Conservation (phyloP, 2,329 filamentous ascomycete genomes). For the Cladosporium sp. region DNA sequence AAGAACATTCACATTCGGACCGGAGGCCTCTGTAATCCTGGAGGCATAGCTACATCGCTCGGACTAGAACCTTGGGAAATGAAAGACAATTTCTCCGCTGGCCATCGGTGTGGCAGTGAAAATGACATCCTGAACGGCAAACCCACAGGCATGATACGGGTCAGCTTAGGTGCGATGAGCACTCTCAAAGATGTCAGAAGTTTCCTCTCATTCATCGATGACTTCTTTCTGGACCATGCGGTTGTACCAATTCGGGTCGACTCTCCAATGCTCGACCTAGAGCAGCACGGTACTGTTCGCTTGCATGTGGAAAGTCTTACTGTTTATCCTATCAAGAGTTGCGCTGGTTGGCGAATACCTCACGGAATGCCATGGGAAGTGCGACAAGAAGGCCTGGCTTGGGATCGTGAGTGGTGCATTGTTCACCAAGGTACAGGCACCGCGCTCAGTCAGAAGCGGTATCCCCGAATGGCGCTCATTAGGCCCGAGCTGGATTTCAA, state of each 20-base stretch:
- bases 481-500: conserved; percentile 72
- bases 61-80: conserved; percentile 77
- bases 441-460: conserved; percentile 83
- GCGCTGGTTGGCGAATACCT: conserved; percentile 74
- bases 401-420: conserved; percentile 97
- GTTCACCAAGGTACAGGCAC: conserved; percentile 82
- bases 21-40: conserved; percentile 89
- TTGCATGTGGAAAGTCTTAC: conserved; percentile 51
- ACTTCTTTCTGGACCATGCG: conserved; percentile 35
- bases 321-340: conserved; percentile 94
- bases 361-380: conserved; percentile 69
- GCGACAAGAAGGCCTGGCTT: conserved; percentile 77
- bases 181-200: conserved; percentile 69
- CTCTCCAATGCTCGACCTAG: background rate
- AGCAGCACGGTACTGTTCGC: background rate
- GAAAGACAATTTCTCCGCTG: conserved; percentile 78
- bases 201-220: conserved; percentile 55
- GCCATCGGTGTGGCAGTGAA: conserved; percentile 80
- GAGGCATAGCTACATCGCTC: conserved; percentile 75
- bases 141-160: conserved; percentile 81
- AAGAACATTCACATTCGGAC: conserved; percentile 82
- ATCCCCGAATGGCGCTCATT: conserved; percentile 84
- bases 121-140: conserved; percentile 81
- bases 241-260: background rate
- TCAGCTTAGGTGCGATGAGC: conserved; percentile 89